Evolutionary conservation across 2,329 filamentous ascomycete genomes (phyloP), one percentile per base, ranked within the genome.

Genomic region (Monosporascus sp.): DNA sequence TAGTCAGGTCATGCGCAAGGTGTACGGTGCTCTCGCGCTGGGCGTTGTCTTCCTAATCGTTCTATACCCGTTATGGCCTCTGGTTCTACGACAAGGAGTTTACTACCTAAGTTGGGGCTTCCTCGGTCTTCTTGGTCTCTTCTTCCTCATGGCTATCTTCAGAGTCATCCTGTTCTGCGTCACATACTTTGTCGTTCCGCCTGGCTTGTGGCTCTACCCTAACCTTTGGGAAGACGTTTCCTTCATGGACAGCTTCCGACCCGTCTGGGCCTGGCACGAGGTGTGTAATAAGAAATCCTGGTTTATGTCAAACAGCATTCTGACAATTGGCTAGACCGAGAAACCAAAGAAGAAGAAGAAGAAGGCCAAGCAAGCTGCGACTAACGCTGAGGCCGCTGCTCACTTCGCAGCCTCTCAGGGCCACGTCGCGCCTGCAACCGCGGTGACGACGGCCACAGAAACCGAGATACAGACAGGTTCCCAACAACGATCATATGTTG

Each of bases 221-320:
- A 99, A 99, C 69, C 76, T 99, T 20, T 99, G 97, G 77, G 94
- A 99, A 71, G 94, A 99, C 69, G 94, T 99, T 27, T 96, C 93
- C 7, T 97, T 99, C 76, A 88, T 99, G 72, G 94, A 99, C 70
- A 95, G 90, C 66, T 99, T 99, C 81, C 87, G 87, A 67, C 94
- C 94, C 20, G 75, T 96, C 6, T 99, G 94, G 93, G 94, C 91
- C 56, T 99, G 94, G 94, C 94, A 99, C 71, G 92, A 96, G 83
- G 91, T 95, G 69, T 72, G 82, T 72, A 24, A 16, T 46, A 24
- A 5, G 11, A 27, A 48, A 20, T 60, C 63, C 50, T 17, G 20
- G 5, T 14, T 22, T 48, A 43, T 5, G 19, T 20, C 26, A 22
- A 19, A 48, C 16, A 36, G 20, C 5, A 48, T 8, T 26, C 55